Percentiles rank a stretch among this genome's conserved stretches.
Evolutionary conservation across 2,329 filamentous ascomycete species (phyloP).

Genomic region (Aspergillus quadricinctus): DNA sequence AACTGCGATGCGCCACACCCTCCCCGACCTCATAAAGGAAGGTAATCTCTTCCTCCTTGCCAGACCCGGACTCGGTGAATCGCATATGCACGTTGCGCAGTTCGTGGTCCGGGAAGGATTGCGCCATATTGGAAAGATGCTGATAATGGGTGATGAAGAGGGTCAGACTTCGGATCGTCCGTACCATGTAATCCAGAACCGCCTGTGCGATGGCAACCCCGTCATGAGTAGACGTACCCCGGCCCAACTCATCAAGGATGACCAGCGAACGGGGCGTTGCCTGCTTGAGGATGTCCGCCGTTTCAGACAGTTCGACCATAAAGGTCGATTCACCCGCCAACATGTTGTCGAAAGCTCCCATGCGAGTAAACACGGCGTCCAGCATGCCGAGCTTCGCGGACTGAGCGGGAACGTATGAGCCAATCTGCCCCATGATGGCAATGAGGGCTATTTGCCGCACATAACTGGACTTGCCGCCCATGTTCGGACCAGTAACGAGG

Average conservation of each 20-base stretch:
- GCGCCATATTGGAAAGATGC: constrained; percentile 68
- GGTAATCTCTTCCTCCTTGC: constrained; percentile 72
- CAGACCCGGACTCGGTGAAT: constrained; percentile 59
- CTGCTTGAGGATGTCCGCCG: constrained; percentile 81
- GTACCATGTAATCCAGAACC: constrained; percentile 79
- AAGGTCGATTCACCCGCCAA: constrained; percentile 93
- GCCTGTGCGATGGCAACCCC: constrained; percentile 93
- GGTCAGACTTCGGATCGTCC: constrained; percentile 69
- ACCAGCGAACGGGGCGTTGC: constrained; percentile 81
- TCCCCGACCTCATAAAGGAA: constrained; percentile 92
- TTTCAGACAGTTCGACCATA: constrained; percentile 96
- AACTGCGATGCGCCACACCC: constrained; percentile 88
- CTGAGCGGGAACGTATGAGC: constrained; percentile 84
- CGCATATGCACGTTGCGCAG: constrained; percentile 91
- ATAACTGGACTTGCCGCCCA: constrained; percentile 98
- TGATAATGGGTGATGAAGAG: constrained; percentile 99
- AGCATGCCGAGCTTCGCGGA: constrained; percentile 72
- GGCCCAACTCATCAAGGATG: constrained; percentile 89
- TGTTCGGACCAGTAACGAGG: constrained; percentile 94
- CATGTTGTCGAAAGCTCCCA: constrained; percentile 95
- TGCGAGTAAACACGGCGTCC: constrained; percentile 90
- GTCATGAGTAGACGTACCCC: constrained; percentile 92
- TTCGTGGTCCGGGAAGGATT: constrained; percentile 60
- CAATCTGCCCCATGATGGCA: constrained; percentile 88
- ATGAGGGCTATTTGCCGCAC: constrained; percentile 90